Base-by-base conservation (phyloP, 768 basidiomycete genomes). In the Pleurotus tuber-regium region DNA sequence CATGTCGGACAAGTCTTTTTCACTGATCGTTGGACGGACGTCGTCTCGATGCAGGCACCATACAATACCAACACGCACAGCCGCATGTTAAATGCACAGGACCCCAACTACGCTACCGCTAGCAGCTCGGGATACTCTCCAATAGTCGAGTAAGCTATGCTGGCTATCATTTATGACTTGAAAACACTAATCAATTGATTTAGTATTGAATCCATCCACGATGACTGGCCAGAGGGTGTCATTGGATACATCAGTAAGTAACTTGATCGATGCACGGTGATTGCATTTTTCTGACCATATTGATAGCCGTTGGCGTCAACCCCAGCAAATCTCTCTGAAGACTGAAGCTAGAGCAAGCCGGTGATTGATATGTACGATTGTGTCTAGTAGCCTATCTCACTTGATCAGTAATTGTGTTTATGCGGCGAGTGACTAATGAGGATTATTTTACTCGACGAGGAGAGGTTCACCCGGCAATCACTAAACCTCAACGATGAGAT, bases 1-100 rank as follows among this genome's bases (percentile, higher is more conserved):
- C 72, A 74, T 54, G 59, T 64, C 31, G 73, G 73, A 5, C 70
- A 68, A 43, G 55, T 73, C 10, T 75, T 71, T 64, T 74, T 74
- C 61, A 64, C 64, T 7, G 71, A 73, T 40, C 54, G 52, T 14
- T 70, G 67, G 69, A 70, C 63, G 30, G 59, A 62, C 2, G 58
- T 64, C 23, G 61, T 72, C 18, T 56, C 61, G 51, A 61, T 55
- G 44, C 60, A 59, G 11, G 47, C 59, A 6, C 61, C 64, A 5
- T 73, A 73, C 57, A 60, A 54, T 43, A 48, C 60, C 42, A 70
- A 70, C 53, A 66, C 59, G 0, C 63, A 68, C 28, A n/a, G 24
- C 3, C 55, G 63, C 30, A 60, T 62, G n/a, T 23, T 54, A 18
- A 68, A 73, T 55, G 57, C 62, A 21, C 59, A 66, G 5, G 71